These are phyloP conservation scores for Myxozyma melibiosi DNA, from an alignment of 805 yeast genomes.

Conservation along the genomic window DNA sequence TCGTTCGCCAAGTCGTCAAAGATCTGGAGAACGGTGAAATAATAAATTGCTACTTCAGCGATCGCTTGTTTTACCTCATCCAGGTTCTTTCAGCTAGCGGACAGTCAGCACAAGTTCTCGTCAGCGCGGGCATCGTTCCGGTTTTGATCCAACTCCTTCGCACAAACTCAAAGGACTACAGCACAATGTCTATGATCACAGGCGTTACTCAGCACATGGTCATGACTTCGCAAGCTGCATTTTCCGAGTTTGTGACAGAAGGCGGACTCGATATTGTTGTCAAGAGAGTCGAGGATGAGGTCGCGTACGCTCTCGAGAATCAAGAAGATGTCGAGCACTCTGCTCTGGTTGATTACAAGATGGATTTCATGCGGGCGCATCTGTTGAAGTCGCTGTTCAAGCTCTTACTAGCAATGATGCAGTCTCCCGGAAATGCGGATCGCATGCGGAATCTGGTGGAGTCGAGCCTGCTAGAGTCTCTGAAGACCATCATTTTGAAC, in stretches of 20 bases:
- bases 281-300: slow-evolving; percentile 62
- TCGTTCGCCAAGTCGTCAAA: slow-evolving; percentile 63
- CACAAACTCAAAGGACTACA: slow-evolving; percentile 50
- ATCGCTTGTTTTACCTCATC: slow-evolving; percentile 59
- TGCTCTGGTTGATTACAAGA: slow-evolving; percentile 36
- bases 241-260: slow-evolving; percentile 63
- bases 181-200: slow-evolving; percentile 64
- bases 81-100: slow-evolving; percentile 60
- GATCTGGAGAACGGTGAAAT: slow-evolving; percentile 48
- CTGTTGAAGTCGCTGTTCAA: slow-evolving; percentile 62
- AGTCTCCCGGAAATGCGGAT: slow-evolving; percentile 73
- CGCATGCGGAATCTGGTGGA: slow-evolving; percentile 83
- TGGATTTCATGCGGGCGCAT: slow-evolving; percentile 41
- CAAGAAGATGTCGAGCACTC: slow-evolving; percentile 21
- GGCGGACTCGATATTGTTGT: slow-evolving; percentile 69
- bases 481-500: slow-evolving; percentile 60
- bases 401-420: slow-evolving; percentile 63
- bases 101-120: slow-evolving; percentile 48
- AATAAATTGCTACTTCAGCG: slow-evolving; percentile 52
- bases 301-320: slow-evolving; percentile 42
- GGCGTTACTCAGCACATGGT: slow-evolving; percentile 54
- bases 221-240: slow-evolving; percentile 46
- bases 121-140: slow-evolving; percentile 74
- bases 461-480: slow-evolving; percentile 67
- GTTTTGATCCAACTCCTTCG: slow-evolving; percentile 64